Conservation (phyloP, 306 rosid species). For the Prunus campanulata region DNA sequence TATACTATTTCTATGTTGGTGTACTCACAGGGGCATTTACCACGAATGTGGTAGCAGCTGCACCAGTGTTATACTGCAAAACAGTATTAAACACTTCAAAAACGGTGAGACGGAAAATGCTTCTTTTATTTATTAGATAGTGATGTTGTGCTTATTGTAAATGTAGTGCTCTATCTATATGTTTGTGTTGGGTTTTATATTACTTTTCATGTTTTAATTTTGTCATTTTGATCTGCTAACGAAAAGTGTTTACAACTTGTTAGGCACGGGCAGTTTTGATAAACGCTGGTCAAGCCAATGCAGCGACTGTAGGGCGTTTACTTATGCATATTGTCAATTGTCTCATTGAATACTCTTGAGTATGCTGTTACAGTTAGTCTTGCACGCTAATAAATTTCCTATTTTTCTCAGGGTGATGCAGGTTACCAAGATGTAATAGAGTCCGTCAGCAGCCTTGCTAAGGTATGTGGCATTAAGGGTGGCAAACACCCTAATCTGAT, state of each 20-base stretch:
- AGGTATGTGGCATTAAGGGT: slow-evolving; percentile 38
- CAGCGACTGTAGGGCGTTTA: slow-evolving; percentile 61
- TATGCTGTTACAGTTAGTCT: neutral
- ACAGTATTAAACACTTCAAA: slow-evolving; percentile 37
- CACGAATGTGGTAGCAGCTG: slow-evolving; percentile 90
- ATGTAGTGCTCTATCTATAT: neutral
- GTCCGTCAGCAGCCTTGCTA: slow-evolving; percentile 59
- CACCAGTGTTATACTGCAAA: slow-evolving; percentile 90
- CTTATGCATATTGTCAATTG: neutral
- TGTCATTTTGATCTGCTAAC: slow-evolving; percentile 18
- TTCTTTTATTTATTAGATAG: neutral
- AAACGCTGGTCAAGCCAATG: slow-evolving; percentile 99
- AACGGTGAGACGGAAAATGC: slow-evolving; percentile 44
- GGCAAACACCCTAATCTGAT: neutral
- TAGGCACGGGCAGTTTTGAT: slow-evolving; percentile 93
- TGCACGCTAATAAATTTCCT: slow-evolving; percentile 25
- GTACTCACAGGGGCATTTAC: slow-evolving; percentile 71
- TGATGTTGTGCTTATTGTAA: neutral
- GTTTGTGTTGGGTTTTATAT: neutral
- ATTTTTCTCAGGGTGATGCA: slow-evolving; percentile 71
- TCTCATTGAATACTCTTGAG: neutral
- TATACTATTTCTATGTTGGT: neutral
- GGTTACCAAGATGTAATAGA: slow-evolving; percentile 77
- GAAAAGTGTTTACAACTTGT: slow-evolving; percentile 22
- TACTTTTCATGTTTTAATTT: neutral